A percentile compares a stretch with the other conserved stretches of the same genome.
phyloP scores from a whole-genome alignment of 2,329 filamentous ascomycete species.

The Aspergillus ibericus region DNA sequence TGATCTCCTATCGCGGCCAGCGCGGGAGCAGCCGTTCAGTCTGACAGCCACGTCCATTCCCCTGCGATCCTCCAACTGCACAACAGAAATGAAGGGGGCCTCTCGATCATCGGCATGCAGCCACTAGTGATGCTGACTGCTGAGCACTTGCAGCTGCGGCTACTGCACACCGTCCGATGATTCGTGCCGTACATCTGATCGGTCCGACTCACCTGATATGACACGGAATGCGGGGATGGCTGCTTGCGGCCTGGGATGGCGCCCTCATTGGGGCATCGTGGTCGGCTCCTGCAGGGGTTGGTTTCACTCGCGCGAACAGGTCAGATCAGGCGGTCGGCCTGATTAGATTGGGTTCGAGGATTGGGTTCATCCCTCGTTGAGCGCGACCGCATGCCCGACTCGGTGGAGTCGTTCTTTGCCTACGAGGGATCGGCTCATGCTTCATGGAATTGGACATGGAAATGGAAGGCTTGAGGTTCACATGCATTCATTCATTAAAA shows the following conservation, averaged over 20 bases:
- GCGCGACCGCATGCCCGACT: neutral
- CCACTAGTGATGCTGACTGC: neutral
- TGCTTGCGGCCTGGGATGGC: too few relatives aligned
- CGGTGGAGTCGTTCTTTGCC: neutral
- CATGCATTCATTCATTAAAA: conserved; percentile 3
- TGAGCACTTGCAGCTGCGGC: conserved; percentile 1
- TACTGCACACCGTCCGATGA: neutral
- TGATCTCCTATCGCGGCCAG: conserved; percentile 2
- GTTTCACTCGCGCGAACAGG: neutral
- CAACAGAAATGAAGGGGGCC: neutral
- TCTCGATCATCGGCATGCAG: neutral
- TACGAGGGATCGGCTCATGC: neutral
- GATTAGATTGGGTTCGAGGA: conserved; percentile 15
- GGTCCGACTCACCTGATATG: neutral
- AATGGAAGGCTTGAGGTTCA: neutral
- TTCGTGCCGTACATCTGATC: neutral
- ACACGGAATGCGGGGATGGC: conserved; percentile 4
- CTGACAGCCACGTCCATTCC: neutral
- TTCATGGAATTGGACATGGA: neutral
- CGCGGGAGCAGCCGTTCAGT: conserved; percentile 4
- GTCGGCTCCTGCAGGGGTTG: neutral
- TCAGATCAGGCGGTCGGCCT: neutral
- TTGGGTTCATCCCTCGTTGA: conserved; percentile 2
- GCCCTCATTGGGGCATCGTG: neutral
- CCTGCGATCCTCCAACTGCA: neutral